These are phyloP conservation scores for Ophiobolus disseminans DNA, from an alignment of 2,329 filamentous ascomycete species.

Conservation along the genomic window DNA sequence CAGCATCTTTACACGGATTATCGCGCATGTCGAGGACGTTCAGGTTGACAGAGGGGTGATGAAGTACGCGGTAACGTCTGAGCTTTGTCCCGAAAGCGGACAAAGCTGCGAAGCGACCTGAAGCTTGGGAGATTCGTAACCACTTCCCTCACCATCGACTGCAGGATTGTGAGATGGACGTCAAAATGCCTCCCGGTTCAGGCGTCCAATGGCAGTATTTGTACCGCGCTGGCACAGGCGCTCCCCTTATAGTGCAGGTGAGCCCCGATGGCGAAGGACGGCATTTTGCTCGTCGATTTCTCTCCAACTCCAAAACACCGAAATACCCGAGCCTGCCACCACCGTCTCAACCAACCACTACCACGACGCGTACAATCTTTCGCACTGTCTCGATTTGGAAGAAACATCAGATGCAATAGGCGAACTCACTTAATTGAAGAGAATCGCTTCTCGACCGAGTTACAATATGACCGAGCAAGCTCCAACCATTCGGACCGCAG, in stretches of 20 bases:
- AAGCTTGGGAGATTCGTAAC: too few species aligned
- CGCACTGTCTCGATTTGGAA: neutral
- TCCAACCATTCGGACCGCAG: slow-evolving; percentile 11
- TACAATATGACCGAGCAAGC: slow-evolving; percentile 8
- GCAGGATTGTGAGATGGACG: too few species aligned
- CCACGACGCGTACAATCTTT: neutral
- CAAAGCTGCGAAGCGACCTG: too few species aligned
- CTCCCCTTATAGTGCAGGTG: neutral
- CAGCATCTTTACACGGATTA: too few species aligned
- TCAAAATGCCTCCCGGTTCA: too few species aligned
- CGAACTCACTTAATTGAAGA: neutral
- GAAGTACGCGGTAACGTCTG: too few species aligned
- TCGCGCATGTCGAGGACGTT: too few species aligned
- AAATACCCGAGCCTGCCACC: neutral
- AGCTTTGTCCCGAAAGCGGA: too few species aligned
- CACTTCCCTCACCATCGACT: too few species aligned
- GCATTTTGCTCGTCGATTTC: neutral
- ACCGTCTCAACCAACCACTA: neutral
- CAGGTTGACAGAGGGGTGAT: too few species aligned
- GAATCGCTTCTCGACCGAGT: neutral
- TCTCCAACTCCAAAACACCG: neutral
- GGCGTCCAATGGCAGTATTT: too few species aligned
- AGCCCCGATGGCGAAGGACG: neutral
- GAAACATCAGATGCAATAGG: neutral
- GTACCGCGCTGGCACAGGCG: too few species aligned